Conservation (phyloP, 2,329 filamentous ascomycete genomes). For the Tolypocladium tundrense region DNA sequence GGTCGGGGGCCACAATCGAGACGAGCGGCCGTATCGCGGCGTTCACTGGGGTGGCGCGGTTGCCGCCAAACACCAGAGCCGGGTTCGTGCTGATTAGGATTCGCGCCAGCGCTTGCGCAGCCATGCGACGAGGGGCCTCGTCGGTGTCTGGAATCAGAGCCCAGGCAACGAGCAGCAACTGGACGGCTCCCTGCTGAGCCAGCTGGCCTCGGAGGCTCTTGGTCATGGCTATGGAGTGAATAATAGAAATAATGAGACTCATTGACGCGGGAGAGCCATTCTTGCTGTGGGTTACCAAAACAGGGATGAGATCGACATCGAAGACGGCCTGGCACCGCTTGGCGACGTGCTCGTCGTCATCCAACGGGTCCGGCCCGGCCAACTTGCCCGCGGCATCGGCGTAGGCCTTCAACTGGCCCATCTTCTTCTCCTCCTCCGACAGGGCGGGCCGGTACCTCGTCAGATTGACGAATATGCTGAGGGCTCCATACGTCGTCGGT, state of each 20-base stretch:
- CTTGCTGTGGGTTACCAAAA: conserved; percentile 68
- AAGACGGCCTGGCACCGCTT: conserved; percentile 70
- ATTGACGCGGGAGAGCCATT: conserved; percentile 61
- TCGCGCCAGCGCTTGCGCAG: conserved; percentile 72
- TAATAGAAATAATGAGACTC: conserved; percentile 62
- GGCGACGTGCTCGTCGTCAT: conserved; percentile 66
- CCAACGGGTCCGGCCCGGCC: conserved; percentile 53
- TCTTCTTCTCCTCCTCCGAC: conserved; percentile 85
- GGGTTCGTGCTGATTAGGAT: conserved; percentile 84
- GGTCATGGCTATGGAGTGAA: conserved; percentile 69
- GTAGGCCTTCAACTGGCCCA: conserved; percentile 87
- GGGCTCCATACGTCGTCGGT: conserved; percentile 69
- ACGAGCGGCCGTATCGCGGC: conserved; percentile 77
- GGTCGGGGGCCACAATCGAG: conserved; percentile 59
- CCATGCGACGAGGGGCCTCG: conserved; percentile 38
- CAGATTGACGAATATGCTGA: conserved; percentile 79
- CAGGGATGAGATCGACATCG: conserved; percentile 64
- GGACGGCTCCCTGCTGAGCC: conserved; percentile 89
- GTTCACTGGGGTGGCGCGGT: conserved; percentile 60
- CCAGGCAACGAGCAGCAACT: conserved; percentile 66
- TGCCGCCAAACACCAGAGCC: conserved; percentile 69
- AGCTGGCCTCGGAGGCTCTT: conserved; percentile 65
- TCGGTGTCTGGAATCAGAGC: conserved; percentile 47
- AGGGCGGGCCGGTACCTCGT: conserved; percentile 68
- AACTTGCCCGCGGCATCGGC: conserved; percentile 70